These are phyloP conservation scores for Tulasnella sp. DNA, from an alignment of 768 basidiomycete genomes.

Conservation along the genomic window DNA sequence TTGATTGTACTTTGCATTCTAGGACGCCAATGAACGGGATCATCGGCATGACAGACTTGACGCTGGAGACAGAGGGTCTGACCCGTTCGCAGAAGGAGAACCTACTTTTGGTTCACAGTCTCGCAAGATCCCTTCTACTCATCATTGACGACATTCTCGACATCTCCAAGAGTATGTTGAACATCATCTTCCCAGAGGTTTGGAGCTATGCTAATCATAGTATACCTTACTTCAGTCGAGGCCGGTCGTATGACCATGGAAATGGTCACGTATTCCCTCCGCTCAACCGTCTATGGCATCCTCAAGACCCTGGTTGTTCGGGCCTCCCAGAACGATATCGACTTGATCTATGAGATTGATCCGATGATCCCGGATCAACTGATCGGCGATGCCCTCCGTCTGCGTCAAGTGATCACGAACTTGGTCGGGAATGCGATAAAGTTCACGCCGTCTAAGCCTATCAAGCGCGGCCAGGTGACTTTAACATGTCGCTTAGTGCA, in stretches of 20 bases:
- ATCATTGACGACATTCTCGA: constrained; percentile 99
- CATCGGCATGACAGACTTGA: constrained; percentile 99
- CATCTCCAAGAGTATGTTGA: constrained; percentile 89
- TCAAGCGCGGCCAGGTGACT: constrained; percentile 77
- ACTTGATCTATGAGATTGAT: constrained; percentile 93
- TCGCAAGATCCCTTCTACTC: constrained; percentile 82
- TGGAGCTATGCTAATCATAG: constrained; percentile 8
- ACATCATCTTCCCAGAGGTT: constrained; percentile 10
- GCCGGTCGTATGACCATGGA: constrained; percentile 99
- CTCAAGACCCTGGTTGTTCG: constrained; percentile 97
- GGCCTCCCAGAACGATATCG: constrained; percentile 91
- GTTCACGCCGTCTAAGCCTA: constrained; percentile 77
- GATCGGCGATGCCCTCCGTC: constrained; percentile 88
- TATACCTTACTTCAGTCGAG: constrained; percentile 52
- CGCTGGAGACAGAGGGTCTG: constrained; percentile 80
- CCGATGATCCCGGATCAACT: constrained; percentile 93
- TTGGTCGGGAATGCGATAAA: constrained; percentile 94
- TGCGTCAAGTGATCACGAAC: constrained; percentile 93
- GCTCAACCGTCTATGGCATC: constrained; percentile 95
- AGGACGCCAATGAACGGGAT: constrained; percentile 99
- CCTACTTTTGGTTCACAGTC: constrained; percentile 84
- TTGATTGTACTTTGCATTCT: background rate
- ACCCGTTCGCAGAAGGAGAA: constrained; percentile 93
- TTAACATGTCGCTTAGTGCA: constrained; percentile 73
- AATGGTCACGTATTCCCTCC: constrained; percentile 92